A percentile compares a stretch with the other conserved stretches of the same genome.
phyloP scores from a whole-genome alignment of 2,329 filamentous ascomycete species.

The Colletotrichum destructivum region DNA sequence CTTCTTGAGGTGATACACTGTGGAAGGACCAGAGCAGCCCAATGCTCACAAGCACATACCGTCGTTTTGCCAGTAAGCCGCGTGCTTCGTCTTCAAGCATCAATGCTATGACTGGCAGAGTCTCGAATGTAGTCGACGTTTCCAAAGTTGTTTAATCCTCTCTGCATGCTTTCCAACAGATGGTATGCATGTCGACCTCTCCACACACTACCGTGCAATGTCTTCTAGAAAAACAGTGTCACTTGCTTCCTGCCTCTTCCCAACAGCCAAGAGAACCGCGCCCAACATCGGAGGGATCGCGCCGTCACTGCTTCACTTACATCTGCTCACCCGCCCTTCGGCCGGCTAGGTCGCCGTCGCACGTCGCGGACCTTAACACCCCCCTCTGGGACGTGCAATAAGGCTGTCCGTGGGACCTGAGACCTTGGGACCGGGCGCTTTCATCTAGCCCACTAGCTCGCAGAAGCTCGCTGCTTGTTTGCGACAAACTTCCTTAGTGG shows the following conservation, averaged over 20 bases:
- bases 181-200: background rate
- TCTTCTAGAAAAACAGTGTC: background rate
- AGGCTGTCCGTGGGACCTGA: constrained; percentile 27
- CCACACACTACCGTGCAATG: background rate
- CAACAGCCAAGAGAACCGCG: background rate
- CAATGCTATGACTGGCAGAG: constrained; percentile 4
- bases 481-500: constrained; percentile 3
- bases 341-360: constrained; percentile 11
- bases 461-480: constrained; percentile 5
- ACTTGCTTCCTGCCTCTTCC: no score
- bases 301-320: background rate
- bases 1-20: background rate
- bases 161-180: background rate
- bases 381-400: constrained; percentile 9
- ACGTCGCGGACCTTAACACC: constrained; percentile 11
- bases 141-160: background rate
- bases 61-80: background rate
- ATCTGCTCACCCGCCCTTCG: background rate
- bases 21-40: background rate
- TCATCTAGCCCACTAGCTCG: constrained; percentile 11
- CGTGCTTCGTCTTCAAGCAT: constrained; percentile 18
- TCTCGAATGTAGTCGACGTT: background rate
- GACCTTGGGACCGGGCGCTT: constrained; percentile 5
- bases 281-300: background rate
- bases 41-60: background rate